Evolutionary conservation across 169 alveolate genomes (phyloP).

Genomic region (Cytauxzoon felis): DNA sequence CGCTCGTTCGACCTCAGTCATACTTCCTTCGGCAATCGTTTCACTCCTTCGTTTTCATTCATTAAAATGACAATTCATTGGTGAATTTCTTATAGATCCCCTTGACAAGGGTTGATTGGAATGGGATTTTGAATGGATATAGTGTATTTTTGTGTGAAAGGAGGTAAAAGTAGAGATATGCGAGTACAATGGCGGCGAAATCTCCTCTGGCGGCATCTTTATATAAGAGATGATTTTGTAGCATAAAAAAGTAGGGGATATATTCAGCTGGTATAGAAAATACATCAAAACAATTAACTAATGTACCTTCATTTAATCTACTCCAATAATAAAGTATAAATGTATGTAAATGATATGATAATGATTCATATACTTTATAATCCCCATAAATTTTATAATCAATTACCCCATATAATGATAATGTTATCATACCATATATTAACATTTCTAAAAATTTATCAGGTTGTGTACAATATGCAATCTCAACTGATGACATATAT

Average conservation of each 20-base stretch:
- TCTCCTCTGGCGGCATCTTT: conserved; percentile 58
- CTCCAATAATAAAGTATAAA: conserved; percentile 74
- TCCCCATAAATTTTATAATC: conserved; percentile 55
- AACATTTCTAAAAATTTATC: conserved; percentile 68
- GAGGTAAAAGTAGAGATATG: conserved; percentile 40
- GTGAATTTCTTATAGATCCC: conserved; percentile 13
- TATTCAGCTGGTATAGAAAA: conserved; percentile 69
- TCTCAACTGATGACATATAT: conserved; percentile 73
- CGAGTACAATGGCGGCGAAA: conserved; percentile 32
- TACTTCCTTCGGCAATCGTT: too few relatives aligned
- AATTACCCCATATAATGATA: conserved; percentile 48
- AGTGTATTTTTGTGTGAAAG: conserved; percentile 12
- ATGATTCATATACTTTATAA: neutral
- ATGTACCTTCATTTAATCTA: conserved; percentile 70
- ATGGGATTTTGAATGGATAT: conserved; percentile 11
- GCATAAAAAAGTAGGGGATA: conserved; percentile 63
- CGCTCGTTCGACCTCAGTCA: too few relatives aligned
- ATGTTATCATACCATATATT: conserved; percentile 57
- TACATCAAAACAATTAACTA: conserved; percentile 68
- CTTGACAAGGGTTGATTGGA: conserved; percentile 1
- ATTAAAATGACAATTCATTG: conserved; percentile 36
- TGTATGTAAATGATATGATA: conserved; percentile 67
- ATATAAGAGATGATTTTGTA: conserved; percentile 68
- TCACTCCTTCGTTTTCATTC: too few relatives aligned
- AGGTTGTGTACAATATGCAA: conserved; percentile 64